Percentiles rank a stretch among this genome's conserved stretches.
Evolutionary conservation across 2,329 filamentous ascomycete genomes (phyloP).

Genomic region (Elsinoe perseae): DNA sequence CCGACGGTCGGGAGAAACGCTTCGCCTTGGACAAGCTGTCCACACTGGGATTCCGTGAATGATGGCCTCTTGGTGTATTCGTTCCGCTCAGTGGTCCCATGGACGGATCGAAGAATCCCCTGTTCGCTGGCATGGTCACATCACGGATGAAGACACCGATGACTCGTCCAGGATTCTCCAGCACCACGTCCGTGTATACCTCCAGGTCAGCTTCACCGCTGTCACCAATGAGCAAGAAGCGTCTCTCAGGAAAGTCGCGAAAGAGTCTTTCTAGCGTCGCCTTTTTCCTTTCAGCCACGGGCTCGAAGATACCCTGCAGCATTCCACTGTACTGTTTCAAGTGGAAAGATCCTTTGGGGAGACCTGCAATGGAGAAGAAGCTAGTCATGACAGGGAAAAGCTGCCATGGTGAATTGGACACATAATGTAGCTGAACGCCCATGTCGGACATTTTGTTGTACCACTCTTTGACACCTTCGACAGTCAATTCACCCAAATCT

Average conservation of each 20-base stretch:
- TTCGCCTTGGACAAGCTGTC: constrained; percentile 29
- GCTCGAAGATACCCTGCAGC: constrained; percentile 96
- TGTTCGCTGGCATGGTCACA: constrained; percentile 70
- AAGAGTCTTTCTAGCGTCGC: constrained; percentile 78
- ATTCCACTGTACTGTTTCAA: constrained; percentile 95
- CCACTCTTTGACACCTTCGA: constrained; percentile 86
- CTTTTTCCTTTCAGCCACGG: constrained; percentile 90
- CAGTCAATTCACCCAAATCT: constrained; percentile 69
- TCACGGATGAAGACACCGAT: constrained; percentile 89
- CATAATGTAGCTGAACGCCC: constrained; percentile 88
- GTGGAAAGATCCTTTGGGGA: constrained; percentile 86
- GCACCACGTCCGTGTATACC: constrained; percentile 88
- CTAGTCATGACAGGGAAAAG: constrained; percentile 81
- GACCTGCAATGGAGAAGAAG: constrained; percentile 70
- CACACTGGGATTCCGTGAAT: constrained; percentile 26
- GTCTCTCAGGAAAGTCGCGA: constrained; percentile 78
- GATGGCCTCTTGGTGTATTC: constrained; percentile 18
- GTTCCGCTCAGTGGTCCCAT: constrained; percentile 32
- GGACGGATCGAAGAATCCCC: constrained; percentile 70
- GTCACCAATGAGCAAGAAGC: constrained; percentile 87
- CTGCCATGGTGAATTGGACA: constrained; percentile 99
- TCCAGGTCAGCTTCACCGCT: constrained; percentile 95
- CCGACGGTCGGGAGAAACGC: constrained; percentile 26
- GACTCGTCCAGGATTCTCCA: constrained; percentile 74
- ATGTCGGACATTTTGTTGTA: constrained; percentile 68